Percentiles rank a stretch among this genome's conserved stretches.
phyloP scores from a whole-genome alignment of 352 stramenopile species.

The Phytophthora syringae region DNA sequence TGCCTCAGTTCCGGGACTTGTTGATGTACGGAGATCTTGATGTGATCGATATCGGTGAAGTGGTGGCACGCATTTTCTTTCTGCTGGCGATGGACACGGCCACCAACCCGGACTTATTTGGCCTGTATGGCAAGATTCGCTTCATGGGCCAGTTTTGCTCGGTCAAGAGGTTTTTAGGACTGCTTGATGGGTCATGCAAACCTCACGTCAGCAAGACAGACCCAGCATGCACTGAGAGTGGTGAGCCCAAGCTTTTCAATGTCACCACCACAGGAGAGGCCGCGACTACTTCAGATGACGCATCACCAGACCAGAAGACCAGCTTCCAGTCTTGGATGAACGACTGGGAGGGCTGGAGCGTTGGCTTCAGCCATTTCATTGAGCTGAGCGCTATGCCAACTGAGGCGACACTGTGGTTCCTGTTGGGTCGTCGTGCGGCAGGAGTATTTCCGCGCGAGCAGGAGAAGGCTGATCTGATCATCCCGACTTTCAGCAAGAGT shows the following conservation, averaged over 20 bases:
- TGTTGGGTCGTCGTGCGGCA: slow-evolving; percentile 28
- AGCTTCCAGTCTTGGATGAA: no score
- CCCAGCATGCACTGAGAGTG: no score
- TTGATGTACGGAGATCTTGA: slow-evolving; percentile 6
- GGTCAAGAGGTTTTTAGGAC: not conserved
- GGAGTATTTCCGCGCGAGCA: slow-evolving; percentile 18
- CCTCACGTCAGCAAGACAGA: not conserved
- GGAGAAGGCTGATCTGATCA: slow-evolving; percentile 16
- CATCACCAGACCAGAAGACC: no score
- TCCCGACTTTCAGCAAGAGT: slow-evolving; percentile 19
- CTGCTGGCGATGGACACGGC: slow-evolving; percentile 12
- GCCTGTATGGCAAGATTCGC: not conserved
- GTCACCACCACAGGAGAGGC: not conserved
- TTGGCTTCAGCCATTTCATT: slow-evolving; percentile 40
- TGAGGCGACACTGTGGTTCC: slow-evolving; percentile 15
- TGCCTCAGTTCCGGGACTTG: slow-evolving; percentile 8
- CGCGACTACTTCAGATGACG: not conserved
- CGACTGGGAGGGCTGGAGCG: slow-evolving; percentile 20
- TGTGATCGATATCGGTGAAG: slow-evolving; percentile 3
- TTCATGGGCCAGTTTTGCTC: slow-evolving; percentile 18
- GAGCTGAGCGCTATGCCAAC: slow-evolving; percentile 8
- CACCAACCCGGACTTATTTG: no score
- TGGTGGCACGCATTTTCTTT: slow-evolving; percentile 18
- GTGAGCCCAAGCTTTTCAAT: no score
- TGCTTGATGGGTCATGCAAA: not conserved